Evolutionary conservation across 106 monocot species (phyloP).

Genomic region (Narthecium ossifragum): DNA sequence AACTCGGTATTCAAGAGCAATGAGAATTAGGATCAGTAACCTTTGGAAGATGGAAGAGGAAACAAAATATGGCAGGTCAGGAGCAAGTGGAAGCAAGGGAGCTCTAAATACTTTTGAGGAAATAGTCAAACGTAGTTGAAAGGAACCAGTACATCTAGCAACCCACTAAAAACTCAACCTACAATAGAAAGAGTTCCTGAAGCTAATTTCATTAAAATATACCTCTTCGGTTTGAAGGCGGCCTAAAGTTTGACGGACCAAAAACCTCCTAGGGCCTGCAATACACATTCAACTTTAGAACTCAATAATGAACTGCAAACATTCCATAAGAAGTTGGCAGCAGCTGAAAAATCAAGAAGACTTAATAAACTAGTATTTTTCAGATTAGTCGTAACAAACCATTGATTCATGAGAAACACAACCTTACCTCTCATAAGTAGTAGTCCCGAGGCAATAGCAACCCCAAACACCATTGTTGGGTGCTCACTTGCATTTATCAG

Average conservation of each 20-base stretch:
- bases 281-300: constrained; percentile 1
- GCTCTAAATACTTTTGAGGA: too few relatives aligned
- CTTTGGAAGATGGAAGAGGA: too few relatives aligned
- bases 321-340: background rate
- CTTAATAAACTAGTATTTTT: background rate
- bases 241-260: constrained; percentile 49
- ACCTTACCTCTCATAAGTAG: constrained; percentile 50
- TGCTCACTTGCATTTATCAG: constrained; percentile 30
- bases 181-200: too few relatives aligned
- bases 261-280: constrained; percentile 60
- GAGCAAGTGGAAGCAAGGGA: too few relatives aligned
- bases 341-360: background rate
- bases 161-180: too few relatives aligned
- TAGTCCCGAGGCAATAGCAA: constrained; percentile 30
- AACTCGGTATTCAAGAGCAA: too few relatives aligned
- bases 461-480: constrained; percentile 37
- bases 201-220: too few relatives aligned
- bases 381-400: too few relatives aligned
- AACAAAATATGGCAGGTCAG: too few relatives aligned
- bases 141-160: too few relatives aligned
- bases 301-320: background rate
- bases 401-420: background rate
- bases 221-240: constrained; percentile 58
- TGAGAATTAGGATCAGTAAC: too few relatives aligned
- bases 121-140: too few relatives aligned